A percentile compares a stretch with the other conserved stretches of the same genome.
Conservation (phyloP, 257 asterid genomes). For the Voacanga thouarsii region DNA sequence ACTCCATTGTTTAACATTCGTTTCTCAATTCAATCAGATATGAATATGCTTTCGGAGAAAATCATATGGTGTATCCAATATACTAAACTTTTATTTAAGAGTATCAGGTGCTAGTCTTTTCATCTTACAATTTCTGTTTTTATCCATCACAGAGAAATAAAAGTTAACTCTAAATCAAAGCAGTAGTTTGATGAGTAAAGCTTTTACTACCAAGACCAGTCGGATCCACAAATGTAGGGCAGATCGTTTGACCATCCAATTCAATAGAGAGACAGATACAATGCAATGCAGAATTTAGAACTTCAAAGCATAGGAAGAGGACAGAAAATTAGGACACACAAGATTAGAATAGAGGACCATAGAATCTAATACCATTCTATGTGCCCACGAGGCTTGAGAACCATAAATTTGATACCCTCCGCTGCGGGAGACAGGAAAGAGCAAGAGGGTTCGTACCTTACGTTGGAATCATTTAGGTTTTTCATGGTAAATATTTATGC, state of each 20-base stretch:
- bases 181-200: too few species aligned
- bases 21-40: too few species aligned
- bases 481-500: slow-evolving; percentile 1
- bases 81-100: too few species aligned
- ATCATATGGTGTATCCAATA: not conserved
- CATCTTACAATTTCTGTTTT: too few species aligned
- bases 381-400: slow-evolving; percentile 15
- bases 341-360: not conserved
- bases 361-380: slow-evolving; percentile 18
- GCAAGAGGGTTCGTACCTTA: not conserved
- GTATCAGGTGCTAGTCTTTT: not conserved
- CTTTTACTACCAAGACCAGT: too few species aligned
- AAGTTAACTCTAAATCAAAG: too few species aligned
- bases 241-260: not conserved
- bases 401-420: slow-evolving; percentile 2
- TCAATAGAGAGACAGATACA: not conserved
- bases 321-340: not conserved
- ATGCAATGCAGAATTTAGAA: slow-evolving; percentile 1
- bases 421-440: slow-evolving; percentile 5
- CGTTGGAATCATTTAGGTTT: slow-evolving; percentile 20
- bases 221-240: not conserved
- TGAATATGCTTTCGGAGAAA: too few species aligned
- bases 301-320: not conserved
- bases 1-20: too few species aligned
- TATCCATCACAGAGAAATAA: too few species aligned